phyloP scores from a whole-genome alignment of 768 basidiomycete species.

The Lentinula aciculospora region DNA sequence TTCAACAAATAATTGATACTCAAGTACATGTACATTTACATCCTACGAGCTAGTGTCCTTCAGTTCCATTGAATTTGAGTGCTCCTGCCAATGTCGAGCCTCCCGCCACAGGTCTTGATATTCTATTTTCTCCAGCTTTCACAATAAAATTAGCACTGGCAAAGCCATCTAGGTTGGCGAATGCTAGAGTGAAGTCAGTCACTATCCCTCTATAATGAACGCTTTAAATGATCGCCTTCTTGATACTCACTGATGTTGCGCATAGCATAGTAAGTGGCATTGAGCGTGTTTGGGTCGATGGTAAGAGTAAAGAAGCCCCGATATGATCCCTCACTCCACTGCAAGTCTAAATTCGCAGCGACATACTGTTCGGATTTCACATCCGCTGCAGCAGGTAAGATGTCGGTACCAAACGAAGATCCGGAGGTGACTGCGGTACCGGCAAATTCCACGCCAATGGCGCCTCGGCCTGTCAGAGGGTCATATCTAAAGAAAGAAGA shows the following conservation, averaged over 20 bases:
- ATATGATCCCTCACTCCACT: conserved; percentile 57
- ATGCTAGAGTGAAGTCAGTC: conserved; percentile 19
- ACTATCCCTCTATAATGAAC: neutral
- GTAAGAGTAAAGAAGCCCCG: conserved; percentile 55
- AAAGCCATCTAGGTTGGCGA: conserved; percentile 39
- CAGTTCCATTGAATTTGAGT: conserved; percentile 23
- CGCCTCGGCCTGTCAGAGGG: conserved; percentile 40
- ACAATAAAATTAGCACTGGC: conserved; percentile 37
- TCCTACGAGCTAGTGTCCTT: neutral
- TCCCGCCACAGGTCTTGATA: conserved; percentile 43
- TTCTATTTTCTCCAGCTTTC: conserved; percentile 36
- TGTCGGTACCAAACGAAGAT: conserved; percentile 38
- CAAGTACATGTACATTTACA: too few relatives aligned
- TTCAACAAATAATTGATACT: too few relatives aligned
- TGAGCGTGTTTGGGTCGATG: conserved; percentile 36
- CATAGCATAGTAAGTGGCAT: conserved; percentile 54
- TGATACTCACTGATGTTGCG: conserved; percentile 33
- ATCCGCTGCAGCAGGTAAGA: conserved; percentile 33
- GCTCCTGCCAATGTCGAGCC: conserved; percentile 38
- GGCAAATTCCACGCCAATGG: conserved; percentile 56
- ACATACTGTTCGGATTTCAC: conserved; percentile 30
- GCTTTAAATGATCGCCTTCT: neutral
- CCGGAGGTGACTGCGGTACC: conserved; percentile 53
- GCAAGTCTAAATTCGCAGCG: conserved; percentile 39
- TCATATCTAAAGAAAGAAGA: conserved; percentile 32